Base-by-base conservation (phyloP, 2,329 filamentous ascomycete genomes). In the Uncinocarpus reesii region DNA sequence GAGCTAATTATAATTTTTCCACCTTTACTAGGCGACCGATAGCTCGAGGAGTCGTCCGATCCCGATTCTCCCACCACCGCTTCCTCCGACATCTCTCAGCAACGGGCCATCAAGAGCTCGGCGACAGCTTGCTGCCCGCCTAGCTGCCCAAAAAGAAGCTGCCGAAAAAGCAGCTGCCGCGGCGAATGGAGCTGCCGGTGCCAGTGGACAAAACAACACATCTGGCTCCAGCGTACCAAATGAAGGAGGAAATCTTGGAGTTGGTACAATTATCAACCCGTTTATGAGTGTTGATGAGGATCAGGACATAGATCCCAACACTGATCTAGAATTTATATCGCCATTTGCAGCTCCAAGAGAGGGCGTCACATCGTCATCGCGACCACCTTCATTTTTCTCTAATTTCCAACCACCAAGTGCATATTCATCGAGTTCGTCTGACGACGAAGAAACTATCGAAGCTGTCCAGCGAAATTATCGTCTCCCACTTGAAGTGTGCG, bases 51-150 rank as follows among this genome's bases (percentile, higher is more conserved):
- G 44, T 50, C 67, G 69, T 49, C 68, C 62, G 43, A 68, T 66
- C 54, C 71, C 64, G 13, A 68, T 71, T 36, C 56, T 71, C 26
- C 62, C 66, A 36, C 57, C 71, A 28, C 63, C 66, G 45, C 68
- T 69, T 1, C 83, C 83, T n/a, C 84, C 80, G 18, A 82, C 85
- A 26, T 86, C 88, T 10, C 73, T 95, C 59, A 92, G 90, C 63
- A 81, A 90, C 29, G 82, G 85, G 0, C 89, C 90, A 1, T 93
- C 87, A 6, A 80, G 90, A 45, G 90, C 90, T 6, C 80, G 90
- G 43, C 76, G 87, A 48, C 87, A 94, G 65, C 77, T 96, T n/a
- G 89, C 88, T n/a, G 85, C 86, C 10, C 80, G 89, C 10, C 75
- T 96, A 59, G 79, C 86, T 1, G 78, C 84, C 66, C 84, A 86